phyloP scores from a whole-genome alignment of 2,329 filamentous ascomycete species.

The Fusarium guadeloupense region DNA sequence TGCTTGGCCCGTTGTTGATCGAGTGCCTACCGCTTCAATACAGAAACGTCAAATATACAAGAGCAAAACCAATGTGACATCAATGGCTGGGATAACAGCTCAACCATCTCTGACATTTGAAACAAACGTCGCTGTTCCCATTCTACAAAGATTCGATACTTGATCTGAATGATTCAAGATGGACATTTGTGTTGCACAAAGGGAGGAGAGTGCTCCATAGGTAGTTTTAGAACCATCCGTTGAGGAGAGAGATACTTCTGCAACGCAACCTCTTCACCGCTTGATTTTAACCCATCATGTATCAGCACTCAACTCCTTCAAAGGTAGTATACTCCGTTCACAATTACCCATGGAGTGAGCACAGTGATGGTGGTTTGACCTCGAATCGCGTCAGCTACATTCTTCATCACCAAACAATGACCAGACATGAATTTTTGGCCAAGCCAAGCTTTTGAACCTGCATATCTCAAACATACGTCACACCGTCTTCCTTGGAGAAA shows the following conservation, averaged over 20 bases:
- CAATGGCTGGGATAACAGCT: not conserved
- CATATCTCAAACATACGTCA: slow-evolving; percentile 22
- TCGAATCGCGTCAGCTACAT: not conserved
- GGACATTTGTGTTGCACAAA: not conserved
- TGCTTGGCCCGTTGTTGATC: not conserved
- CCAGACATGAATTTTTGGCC: not conserved
- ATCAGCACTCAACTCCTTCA: not conserved
- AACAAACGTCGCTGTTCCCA: not conserved
- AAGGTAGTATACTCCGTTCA: not conserved
- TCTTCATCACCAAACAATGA: not conserved
- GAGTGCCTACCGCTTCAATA: not conserved
- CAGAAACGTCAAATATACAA: not conserved
- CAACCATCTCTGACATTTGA: not conserved
- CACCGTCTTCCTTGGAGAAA: slow-evolving; percentile 21
- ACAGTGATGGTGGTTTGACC: not conserved
- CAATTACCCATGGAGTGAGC: not conserved
- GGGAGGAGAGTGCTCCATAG: not conserved
- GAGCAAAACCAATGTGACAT: not conserved
- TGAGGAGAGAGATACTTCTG: not conserved
- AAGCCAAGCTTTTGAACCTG: not conserved
- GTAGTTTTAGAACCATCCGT: not conserved
- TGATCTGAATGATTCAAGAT: not conserved
- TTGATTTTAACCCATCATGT: slow-evolving; percentile 2
- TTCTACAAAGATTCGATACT: not conserved
- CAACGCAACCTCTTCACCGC: slow-evolving; percentile 13